These are phyloP conservation scores for Mollisia scopiformis DNA, from an alignment of 2,329 filamentous ascomycete species.

Conservation along the genomic window DNA sequence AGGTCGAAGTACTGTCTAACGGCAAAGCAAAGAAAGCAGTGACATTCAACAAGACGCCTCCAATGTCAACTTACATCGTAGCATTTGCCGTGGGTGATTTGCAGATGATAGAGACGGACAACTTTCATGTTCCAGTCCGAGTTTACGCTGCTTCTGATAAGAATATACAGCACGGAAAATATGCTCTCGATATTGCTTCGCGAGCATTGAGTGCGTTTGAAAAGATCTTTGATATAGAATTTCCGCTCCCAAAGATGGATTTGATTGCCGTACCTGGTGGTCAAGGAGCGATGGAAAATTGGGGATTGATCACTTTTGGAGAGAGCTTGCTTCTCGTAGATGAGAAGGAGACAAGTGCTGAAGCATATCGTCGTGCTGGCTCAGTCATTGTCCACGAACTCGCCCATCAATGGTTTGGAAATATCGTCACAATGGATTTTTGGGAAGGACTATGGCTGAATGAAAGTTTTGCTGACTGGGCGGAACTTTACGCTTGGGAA, in stretches of 20 bases:
- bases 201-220: conserved; percentile 71
- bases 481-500: conserved; percentile 21
- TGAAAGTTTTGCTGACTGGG: conserved; percentile 74
- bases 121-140: conserved; percentile 68
- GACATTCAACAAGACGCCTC: conserved; percentile 68
- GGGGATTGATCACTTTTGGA: conserved; percentile 74
- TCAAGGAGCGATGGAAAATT: conserved; percentile 76
- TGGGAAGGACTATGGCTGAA: conserved; percentile 77
- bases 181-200: conserved; percentile 62
- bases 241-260: conserved; percentile 76
- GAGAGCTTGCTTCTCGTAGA: conserved; percentile 40
- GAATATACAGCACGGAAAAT: conserved; percentile 18
- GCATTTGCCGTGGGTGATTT: conserved; percentile 73
- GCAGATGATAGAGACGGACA: conserved; percentile 68
- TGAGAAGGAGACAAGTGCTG: conserved; percentile 3
- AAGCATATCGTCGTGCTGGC: not conserved
- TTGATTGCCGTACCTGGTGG: conserved; percentile 74
- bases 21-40: conserved; percentile 64
- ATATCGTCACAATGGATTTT: conserved; percentile 76
- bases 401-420: conserved; percentile 77
- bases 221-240: conserved; percentile 67
- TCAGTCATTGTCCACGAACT: conserved; percentile 70
- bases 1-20: not conserved
- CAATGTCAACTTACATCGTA: conserved; percentile 73
- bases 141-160: conserved; percentile 60